Conservation (phyloP, 495 filamentous ascomycete genomes). For the Penicillium ochrochloron region DNA sequence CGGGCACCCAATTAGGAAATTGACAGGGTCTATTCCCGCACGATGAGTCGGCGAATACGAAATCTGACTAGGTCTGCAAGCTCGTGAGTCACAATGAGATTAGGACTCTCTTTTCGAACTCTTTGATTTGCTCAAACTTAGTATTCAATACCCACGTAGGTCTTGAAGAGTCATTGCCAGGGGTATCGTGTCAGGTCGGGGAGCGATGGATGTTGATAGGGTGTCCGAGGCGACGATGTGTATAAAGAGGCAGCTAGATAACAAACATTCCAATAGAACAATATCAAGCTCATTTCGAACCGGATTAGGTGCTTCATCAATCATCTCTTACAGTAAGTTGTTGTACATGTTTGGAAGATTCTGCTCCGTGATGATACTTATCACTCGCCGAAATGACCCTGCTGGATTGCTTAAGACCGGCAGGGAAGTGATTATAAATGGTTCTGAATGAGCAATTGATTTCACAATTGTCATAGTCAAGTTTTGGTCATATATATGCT, state of each 20-base stretch:
- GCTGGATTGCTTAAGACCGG: constrained; percentile 22
- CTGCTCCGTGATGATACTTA: constrained; percentile 23
- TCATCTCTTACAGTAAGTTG: not conserved
- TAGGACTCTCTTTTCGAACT: not conserved
- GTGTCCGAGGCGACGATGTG: not conserved
- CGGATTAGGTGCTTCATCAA: not conserved
- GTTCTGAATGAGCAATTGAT: constrained; percentile 14
- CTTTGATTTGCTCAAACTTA: not conserved
- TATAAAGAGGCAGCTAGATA: not conserved
- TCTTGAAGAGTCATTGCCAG: not conserved
- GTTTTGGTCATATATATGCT: not conserved
- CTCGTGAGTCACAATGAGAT: not conserved
- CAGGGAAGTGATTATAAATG: constrained; percentile 20
- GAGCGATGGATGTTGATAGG: not conserved
- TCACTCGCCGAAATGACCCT: constrained; percentile 29
- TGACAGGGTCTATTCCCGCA: not conserved
- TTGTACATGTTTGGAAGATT: not conserved
- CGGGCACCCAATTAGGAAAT: constrained; percentile 2
- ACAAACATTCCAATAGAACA: not conserved
- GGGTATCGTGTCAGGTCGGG: not conserved
- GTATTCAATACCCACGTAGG: not conserved
- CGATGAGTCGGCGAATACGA: not conserved
- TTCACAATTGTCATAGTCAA: not conserved
- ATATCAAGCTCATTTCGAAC: too few relatives aligned
- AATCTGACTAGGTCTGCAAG: not conserved